Conservation (phyloP, 306 rosid species). For the Chamaecrista fasciculata region DNA sequence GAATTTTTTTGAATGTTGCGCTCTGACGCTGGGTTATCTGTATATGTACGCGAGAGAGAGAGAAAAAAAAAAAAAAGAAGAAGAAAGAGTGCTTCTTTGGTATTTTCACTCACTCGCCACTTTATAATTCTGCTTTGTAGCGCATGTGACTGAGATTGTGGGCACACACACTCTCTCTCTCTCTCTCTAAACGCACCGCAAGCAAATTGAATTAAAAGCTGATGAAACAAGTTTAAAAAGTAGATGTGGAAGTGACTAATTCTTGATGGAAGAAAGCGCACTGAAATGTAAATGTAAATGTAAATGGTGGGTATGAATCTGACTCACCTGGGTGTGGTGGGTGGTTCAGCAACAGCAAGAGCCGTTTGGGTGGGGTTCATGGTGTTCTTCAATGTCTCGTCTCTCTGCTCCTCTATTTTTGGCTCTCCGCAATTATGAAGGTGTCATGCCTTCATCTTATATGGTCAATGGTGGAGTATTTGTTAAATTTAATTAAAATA, state of each 20-base stretch:
- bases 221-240: too few species aligned
- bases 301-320: too few species aligned
- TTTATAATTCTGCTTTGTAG: slow-evolving; percentile 28
- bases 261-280: slow-evolving; percentile 39
- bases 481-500: too few species aligned
- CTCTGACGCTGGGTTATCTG: slow-evolving; percentile 32
- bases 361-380: slow-evolving; percentile 19
- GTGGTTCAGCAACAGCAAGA: slow-evolving; percentile 8
- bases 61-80: too few species aligned
- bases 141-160: slow-evolving; percentile 38
- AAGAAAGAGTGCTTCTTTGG: slow-evolving; percentile 20
- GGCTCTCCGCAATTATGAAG: neutral
- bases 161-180: too few species aligned
- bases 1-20: slow-evolving; percentile 52
- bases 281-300: neutral
- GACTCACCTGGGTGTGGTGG: slow-evolving; percentile 12
- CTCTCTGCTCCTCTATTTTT: too few species aligned
- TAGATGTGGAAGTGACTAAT: too few species aligned
- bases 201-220: slow-evolving; percentile 35
- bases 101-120: neutral
- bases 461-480: too few species aligned
- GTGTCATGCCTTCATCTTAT: too few species aligned
- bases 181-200: too few species aligned
- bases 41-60: slow-evolving; percentile 21
- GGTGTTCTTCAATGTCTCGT: neutral